Base-by-base conservation (phyloP, 768 basidiomycete species). In the Mrakia hoshinonis region DNA sequence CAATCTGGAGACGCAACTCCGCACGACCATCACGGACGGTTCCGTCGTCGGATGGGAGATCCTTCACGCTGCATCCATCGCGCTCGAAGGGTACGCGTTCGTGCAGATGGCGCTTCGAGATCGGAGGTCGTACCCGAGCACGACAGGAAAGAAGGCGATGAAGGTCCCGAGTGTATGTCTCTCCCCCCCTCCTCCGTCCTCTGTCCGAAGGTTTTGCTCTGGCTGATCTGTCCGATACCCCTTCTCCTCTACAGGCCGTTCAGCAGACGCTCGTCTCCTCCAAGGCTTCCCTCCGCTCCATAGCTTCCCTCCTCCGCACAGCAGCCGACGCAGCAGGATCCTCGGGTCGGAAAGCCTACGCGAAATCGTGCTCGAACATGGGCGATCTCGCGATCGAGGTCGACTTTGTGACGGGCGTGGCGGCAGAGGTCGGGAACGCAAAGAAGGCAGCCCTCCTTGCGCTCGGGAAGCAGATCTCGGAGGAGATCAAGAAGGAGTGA, bases 381-480 rank as follows among this genome's bases (percentile, higher is more conserved):
- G 58, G 58, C 34, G 22, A 22, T 18, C 7, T 51, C 26, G 31
- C 31, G 47, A 49, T 52, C 51, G 65, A 66, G 18, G 46, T 29
- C 3, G 51, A 66, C 20, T 52, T 66, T 20, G 47, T 51, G 18
- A 11, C 31, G 24, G 65, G 48, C 31, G 36, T 52, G 12, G 65
- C 65, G 12, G 31, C 65, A 15, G 43, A 66, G 29, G 36, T 66
- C 47, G 51, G 43, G 4, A 36, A 31, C 18, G 46, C 65, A 31
- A 66, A 52, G 47, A 66, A 66, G 65, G 65, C 47, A 22, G 65
- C 65, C 51, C 65, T 66, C 12, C 31, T 66, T 47, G 65, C 31
- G n/a, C 29, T 66, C 3, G 51, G n/a, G 3, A 66, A 52, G 51
- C 26, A 52, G 46, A 66, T 66, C 22, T 47, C 65, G n/a, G 48